Evolutionary conservation across 495 filamentous ascomycete species (phyloP).

Genomic region (Penicillium macrosclerotiorum): DNA sequence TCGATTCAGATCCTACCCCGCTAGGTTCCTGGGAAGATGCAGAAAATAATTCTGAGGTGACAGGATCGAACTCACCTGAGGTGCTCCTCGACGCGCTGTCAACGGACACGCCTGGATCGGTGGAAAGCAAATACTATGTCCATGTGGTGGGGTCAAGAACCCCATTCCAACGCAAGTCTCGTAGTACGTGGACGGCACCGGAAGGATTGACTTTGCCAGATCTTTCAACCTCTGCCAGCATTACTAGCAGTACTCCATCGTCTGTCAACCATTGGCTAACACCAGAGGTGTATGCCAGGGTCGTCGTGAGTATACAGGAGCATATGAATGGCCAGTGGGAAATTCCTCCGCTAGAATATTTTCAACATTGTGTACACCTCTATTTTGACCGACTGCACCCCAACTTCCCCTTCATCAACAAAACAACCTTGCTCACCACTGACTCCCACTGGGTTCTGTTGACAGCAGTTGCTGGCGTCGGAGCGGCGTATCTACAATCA

Average conservation of each 20-base stretch:
- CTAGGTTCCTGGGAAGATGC: neutral
- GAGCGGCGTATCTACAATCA: neutral
- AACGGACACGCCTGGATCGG: neutral
- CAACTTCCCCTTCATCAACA: constrained; percentile 2
- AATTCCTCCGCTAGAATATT: neutral
- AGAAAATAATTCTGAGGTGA: neutral
- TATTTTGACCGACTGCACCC: neutral
- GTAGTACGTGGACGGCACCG: neutral
- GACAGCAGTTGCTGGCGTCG: neutral
- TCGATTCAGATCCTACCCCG: neutral
- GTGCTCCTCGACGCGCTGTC: neutral
- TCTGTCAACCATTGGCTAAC: neutral
- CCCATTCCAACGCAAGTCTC: constrained; percentile 3
- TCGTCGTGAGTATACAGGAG: neutral
- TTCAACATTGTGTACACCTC: constrained; percentile 1
- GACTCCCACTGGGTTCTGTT: neutral
- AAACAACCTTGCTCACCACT: neutral
- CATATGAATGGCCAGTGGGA: neutral
- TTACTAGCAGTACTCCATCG: neutral
- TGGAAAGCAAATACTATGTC: constrained; percentile 1
- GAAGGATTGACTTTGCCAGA: neutral
- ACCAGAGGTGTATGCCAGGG: neutral
- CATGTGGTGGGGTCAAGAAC: neutral
- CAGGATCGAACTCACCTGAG: neutral
- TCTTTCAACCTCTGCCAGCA: neutral